Evolutionary conservation across 805 yeast species (phyloP).

Genomic region (Komagataella kurtzmanii): DNA sequence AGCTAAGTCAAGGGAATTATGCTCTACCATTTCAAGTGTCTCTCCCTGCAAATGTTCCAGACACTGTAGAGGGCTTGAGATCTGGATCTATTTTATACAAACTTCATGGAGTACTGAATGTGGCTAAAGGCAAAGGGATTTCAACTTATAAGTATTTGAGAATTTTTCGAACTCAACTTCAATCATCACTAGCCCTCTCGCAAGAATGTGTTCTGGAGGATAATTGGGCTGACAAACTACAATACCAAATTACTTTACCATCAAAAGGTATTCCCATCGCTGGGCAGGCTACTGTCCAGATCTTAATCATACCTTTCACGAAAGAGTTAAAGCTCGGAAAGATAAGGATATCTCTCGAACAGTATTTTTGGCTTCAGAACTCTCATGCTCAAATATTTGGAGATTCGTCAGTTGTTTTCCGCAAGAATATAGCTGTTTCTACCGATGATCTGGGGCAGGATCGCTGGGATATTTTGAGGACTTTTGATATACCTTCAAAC

Average conservation of each 20-base stretch:
- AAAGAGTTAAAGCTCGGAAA: conserved; percentile 28
- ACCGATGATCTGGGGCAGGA: conserved; percentile 23
- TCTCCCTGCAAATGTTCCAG: conserved; percentile 33
- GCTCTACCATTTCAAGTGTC: conserved; percentile 30
- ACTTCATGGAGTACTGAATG: conserved; percentile 11
- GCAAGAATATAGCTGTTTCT: conserved; percentile 5
- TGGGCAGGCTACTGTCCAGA: conserved; percentile 23
- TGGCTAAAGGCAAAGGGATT: conserved; percentile 14
- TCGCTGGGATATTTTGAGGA: conserved; percentile 30
- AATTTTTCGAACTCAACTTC: conserved; percentile 28
- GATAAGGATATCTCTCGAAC: conserved; percentile 19
- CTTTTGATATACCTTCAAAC: conserved; percentile 24
- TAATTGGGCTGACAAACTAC: conserved; percentile 39
- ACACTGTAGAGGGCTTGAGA: conserved; percentile 35
- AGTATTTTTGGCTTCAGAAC: conserved; percentile 13
- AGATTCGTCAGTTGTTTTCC: conserved; percentile 16
- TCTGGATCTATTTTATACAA: conserved; percentile 28
- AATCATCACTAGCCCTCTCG: conserved; percentile 21
- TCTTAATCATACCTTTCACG: conserved; percentile 30
- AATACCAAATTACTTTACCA: conserved; percentile 30
- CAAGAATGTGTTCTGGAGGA: conserved; percentile 33
- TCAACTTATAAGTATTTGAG: conserved; percentile 23
- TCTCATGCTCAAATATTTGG: conserved; percentile 10
- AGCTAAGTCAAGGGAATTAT: conserved; percentile 38
- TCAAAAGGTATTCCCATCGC: conserved; percentile 34